phyloP scores from a whole-genome alignment of 139 green algal species.

The Diplosphaera chodatii region DNA sequence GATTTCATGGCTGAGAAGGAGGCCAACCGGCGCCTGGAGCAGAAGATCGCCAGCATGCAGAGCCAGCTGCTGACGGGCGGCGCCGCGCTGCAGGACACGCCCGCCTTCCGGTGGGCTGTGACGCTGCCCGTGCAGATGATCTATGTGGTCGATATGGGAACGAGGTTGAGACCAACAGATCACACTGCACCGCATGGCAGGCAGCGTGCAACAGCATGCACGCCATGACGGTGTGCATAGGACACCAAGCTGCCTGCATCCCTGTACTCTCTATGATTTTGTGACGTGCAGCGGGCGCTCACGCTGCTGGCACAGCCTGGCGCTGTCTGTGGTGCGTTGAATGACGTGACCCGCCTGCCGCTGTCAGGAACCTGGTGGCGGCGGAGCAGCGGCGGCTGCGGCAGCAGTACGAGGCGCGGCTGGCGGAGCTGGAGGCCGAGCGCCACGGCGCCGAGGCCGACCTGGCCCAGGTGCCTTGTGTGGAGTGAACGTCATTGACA shows the following conservation, averaged over 20 bases:
- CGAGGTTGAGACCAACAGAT: too few species aligned
- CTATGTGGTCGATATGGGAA: too few species aligned
- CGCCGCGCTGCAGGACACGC: slow-evolving; percentile 64
- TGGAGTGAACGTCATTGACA: not conserved
- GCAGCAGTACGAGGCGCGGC: slow-evolving; percentile 77
- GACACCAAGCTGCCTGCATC: too few species aligned
- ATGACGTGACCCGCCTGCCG: too few species aligned
- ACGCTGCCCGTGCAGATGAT: too few species aligned
- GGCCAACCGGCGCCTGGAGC: slow-evolving; percentile 79
- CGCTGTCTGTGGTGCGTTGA: too few species aligned
- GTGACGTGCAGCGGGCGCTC: slow-evolving; percentile 37
- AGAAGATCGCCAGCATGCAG: slow-evolving; percentile 73
- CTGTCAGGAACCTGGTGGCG: slow-evolving; percentile 65
- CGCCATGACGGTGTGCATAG: too few species aligned
- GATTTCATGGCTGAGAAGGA: slow-evolving; percentile 92
- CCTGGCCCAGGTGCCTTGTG: slow-evolving; percentile 43
- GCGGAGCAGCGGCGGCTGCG: slow-evolving; percentile 73
- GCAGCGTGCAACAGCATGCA: too few species aligned
- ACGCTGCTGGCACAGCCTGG: too few species aligned
- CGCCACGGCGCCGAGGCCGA: slow-evolving; percentile 67
- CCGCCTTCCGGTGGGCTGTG: slow-evolving; percentile 50
- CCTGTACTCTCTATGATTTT: too few species aligned
- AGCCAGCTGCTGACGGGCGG: slow-evolving; percentile 82
- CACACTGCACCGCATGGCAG: too few species aligned
- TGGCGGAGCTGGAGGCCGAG: slow-evolving; percentile 80